A percentile compares a stretch with the other conserved stretches of the same genome.
These are phyloP conservation scores for Xanthoparmelia taractica DNA, from an alignment of 495 filamentous ascomycete species.

Conservation along the genomic window DNA sequence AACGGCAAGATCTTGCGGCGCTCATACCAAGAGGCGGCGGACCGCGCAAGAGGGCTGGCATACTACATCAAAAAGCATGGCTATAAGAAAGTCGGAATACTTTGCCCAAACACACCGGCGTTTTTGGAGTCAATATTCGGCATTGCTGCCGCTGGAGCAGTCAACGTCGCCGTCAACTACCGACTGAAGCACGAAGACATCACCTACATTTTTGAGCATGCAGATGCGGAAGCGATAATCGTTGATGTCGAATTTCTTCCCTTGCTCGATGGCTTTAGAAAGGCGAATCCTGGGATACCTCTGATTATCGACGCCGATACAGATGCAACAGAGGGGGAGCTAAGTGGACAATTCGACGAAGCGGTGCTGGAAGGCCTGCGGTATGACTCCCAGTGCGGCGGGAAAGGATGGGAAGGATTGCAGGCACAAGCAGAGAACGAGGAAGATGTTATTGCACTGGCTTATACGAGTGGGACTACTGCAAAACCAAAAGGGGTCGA, in stretches of 20 bases:
- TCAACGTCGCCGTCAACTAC: conserved; percentile 85
- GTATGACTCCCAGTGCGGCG: conserved; percentile 54
- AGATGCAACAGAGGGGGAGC: conserved; percentile 64
- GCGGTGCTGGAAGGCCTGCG: conserved; percentile 73
- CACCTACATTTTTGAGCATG: conserved; percentile 78
- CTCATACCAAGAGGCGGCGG: conserved; percentile 71
- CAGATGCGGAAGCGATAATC: conserved; percentile 80
- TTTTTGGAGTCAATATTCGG: conserved; percentile 88
- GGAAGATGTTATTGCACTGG: conserved; percentile 71
- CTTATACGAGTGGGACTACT: conserved; percentile 92
- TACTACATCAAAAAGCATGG: conserved; percentile 72
- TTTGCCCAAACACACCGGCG: conserved; percentile 87
- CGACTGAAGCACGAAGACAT: conserved; percentile 83
- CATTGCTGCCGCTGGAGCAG: conserved; percentile 72
- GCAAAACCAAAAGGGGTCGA: conserved; percentile 89
- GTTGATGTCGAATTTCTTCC: conserved; percentile 70
- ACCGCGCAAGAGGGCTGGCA: conserved; percentile 75
- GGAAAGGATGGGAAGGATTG: conserved; percentile 70
- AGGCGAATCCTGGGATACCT: conserved; percentile 49
- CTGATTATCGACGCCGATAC: conserved; percentile 82
- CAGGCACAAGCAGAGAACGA: conserved; percentile 61
- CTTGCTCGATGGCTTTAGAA: conserved; percentile 58
- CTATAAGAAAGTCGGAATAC: conserved; percentile 65
- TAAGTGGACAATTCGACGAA: conserved; percentile 73
- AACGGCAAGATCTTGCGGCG: conserved; percentile 66